These are phyloP conservation scores for Pythium sp. DNA, from an alignment of 352 stramenopile genomes.

Conservation along the genomic window DNA sequence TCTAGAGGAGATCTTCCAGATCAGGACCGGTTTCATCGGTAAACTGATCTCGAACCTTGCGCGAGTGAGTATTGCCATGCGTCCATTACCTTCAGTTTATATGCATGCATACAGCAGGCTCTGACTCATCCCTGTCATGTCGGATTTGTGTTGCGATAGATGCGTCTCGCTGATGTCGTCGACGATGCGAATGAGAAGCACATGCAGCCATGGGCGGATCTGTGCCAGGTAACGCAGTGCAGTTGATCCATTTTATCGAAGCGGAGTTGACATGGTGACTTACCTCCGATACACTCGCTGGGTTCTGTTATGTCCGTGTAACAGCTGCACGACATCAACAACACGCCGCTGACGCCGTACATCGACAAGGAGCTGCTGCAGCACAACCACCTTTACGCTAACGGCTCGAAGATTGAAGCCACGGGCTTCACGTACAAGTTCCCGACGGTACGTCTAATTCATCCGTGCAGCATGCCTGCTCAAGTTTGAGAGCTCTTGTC, in stretches of 20 bases:
- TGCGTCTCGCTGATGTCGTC: conserved; percentile 79
- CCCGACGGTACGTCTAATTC: conserved; percentile 45
- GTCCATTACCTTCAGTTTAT: background rate
- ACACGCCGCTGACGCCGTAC: conserved; percentile 84
- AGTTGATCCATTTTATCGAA: background rate
- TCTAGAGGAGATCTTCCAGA: conserved; percentile 76
- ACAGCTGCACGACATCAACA: conserved; percentile 73
- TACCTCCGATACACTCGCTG: background rate
- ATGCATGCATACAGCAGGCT: background rate
- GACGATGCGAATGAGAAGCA: conserved; percentile 90
- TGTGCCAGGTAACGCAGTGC: conserved; percentile 49
- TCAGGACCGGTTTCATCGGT: conserved; percentile 82
- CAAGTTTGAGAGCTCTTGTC: background rate
- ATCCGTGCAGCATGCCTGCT: background rate
- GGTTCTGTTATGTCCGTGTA: background rate
- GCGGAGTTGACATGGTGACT: background rate
- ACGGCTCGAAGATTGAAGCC: conserved; percentile 75
- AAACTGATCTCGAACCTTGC: conserved; percentile 85
- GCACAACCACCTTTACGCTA: conserved; percentile 79
- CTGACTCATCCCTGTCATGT: background rate
- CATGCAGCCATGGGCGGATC: conserved; percentile 85
- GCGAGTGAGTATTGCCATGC: conserved; percentile 24
- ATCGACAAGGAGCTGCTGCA: conserved; percentile 87
- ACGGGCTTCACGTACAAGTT: conserved; percentile 77
- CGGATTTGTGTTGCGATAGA: conserved; percentile 16